phyloP scores from a whole-genome alignment of 192 early-diverging fungal genomes.

The Mortierella hygrophila region DNA sequence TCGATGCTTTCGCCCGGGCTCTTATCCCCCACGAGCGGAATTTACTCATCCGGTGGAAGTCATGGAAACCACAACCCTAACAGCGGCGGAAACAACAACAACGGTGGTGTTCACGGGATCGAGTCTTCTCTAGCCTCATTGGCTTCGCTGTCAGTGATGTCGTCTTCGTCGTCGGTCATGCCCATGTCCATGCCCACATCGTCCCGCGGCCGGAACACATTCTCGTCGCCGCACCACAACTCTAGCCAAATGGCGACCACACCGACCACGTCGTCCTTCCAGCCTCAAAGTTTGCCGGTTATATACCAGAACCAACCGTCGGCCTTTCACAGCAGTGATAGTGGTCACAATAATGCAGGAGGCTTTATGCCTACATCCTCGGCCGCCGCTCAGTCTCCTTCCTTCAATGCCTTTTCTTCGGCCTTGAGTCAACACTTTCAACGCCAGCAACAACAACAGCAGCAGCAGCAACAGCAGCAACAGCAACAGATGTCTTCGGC shows the following conservation, averaged over 20 bases:
- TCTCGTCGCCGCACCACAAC: constrained; percentile 11
- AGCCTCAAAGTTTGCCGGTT: constrained; percentile 44
- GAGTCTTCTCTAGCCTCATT: constrained; percentile 48
- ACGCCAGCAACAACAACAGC: constrained; percentile 48
- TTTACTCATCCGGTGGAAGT: not conserved
- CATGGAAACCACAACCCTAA: constrained; percentile 1
- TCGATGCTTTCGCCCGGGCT: constrained; percentile 47
- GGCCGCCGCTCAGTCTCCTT: constrained; percentile 16
- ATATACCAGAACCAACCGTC: constrained; percentile 41
- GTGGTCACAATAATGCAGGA: constrained; percentile 9
- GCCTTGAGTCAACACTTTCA: constrained; percentile 47
- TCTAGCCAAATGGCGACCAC: constrained; percentile 24
- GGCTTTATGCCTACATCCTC: constrained; percentile 23
- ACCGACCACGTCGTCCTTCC: constrained; percentile 38
- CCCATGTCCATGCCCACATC: constrained; percentile 28
- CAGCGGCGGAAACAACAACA: constrained; percentile 6
- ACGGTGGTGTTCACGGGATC: constrained; percentile 26
- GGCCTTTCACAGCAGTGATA: not conserved
- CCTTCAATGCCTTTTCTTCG: constrained; percentile 36
- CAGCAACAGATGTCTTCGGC: constrained; percentile 26
- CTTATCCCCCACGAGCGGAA: not conserved
- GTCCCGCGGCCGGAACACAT: constrained; percentile 25
- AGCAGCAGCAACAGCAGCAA: constrained; percentile 34
- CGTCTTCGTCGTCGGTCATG: constrained; percentile 26
- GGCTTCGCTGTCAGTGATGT: constrained; percentile 43